Conservation (phyloP, 805 yeast species). For the Zygosaccharomyces bailii region DNA sequence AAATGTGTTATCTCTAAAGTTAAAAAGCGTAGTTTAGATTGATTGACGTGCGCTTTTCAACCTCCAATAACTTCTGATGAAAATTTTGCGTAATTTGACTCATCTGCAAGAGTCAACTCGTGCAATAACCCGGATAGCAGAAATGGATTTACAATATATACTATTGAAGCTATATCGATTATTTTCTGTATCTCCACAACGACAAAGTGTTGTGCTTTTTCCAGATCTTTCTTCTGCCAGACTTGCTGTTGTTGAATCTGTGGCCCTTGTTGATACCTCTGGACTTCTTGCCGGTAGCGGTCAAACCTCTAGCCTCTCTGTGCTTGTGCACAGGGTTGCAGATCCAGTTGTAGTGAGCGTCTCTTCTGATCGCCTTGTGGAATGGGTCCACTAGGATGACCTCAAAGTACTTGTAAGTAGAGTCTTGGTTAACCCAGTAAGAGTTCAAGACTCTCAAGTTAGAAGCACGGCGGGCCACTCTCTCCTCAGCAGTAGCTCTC, state of each 20-base stretch:
- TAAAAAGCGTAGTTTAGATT: not conserved
- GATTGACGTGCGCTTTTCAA: not conserved
- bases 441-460: conserved; percentile 99
- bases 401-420: conserved; percentile 98
- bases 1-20: too few relatives aligned
- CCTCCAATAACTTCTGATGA: not conserved
- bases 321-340: conserved; percentile 99
- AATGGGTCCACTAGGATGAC: conserved; percentile 96
- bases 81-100: conserved; percentile 6
- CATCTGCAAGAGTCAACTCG: not conserved
- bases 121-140: conserved; percentile 6
- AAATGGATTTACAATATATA: conserved; percentile 7
- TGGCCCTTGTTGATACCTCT: conserved; percentile 99
- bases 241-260: conserved; percentile 94
- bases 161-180: conserved; percentile 24
- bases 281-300: conserved; percentile 97
- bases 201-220: conserved; percentile 98
- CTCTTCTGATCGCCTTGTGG: conserved; percentile 98
- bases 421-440: conserved; percentile 99
- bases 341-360: conserved; percentile 99
- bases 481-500: conserved; percentile 99
- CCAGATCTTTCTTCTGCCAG: conserved; percentile 99
- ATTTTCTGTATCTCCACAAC: conserved; percentile 98
- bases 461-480: conserved; percentile 98
- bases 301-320: conserved; percentile 99